Conservation (phyloP, 805 yeast genomes). For the Saccharomycopsis capsularis region DNA sequence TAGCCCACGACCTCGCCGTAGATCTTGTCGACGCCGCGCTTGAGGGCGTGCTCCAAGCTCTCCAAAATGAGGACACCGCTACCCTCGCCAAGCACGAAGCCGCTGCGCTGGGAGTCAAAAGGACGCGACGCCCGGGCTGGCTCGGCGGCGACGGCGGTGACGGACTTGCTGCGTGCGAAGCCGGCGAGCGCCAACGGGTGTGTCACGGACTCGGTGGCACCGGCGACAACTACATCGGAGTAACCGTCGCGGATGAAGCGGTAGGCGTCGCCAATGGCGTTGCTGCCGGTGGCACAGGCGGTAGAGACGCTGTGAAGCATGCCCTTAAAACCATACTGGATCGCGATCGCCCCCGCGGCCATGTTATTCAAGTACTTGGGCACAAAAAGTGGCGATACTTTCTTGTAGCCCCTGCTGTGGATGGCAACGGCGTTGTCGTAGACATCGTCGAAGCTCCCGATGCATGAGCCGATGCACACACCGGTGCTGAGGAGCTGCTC, state of each 20-base stretch:
- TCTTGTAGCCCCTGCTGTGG: slow-evolving; percentile 47
- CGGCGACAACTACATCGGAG: slow-evolving; percentile 84
- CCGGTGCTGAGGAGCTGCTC: slow-evolving; percentile 42
- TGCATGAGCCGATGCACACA: slow-evolving; percentile 87
- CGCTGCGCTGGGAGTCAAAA: slow-evolving; percentile 69
- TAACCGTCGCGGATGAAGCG: slow-evolving; percentile 73
- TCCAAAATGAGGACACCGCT: slow-evolving; percentile 77
- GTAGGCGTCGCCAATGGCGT: slow-evolving; percentile 88
- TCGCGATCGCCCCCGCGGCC: slow-evolving; percentile 91
- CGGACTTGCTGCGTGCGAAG: slow-evolving; percentile 81
- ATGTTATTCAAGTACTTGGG: slow-evolving; percentile 81
- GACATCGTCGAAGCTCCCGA: slow-evolving; percentile 76
- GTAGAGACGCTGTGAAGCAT: slow-evolving; percentile 86
- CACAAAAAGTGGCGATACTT: slow-evolving; percentile 77
- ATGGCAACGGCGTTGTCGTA: slow-evolving; percentile 56
- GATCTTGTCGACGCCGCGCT: slow-evolving; percentile 48
- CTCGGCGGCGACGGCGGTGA: slow-evolving; percentile 52
- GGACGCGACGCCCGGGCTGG: slow-evolving; percentile 77
- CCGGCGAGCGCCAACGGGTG: slow-evolving; percentile 88
- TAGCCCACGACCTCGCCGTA: slow-evolving; percentile 82
- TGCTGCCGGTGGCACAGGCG: slow-evolving; percentile 96
- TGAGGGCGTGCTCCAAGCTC: slow-evolving; percentile 63
- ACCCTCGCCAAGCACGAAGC: slow-evolving; percentile 94
- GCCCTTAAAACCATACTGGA: slow-evolving; percentile 68
- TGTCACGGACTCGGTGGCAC: slow-evolving; percentile 85